phyloP scores from a whole-genome alignment of 2,329 filamentous ascomycete genomes.

The Talaromyces sp. region DNA sequence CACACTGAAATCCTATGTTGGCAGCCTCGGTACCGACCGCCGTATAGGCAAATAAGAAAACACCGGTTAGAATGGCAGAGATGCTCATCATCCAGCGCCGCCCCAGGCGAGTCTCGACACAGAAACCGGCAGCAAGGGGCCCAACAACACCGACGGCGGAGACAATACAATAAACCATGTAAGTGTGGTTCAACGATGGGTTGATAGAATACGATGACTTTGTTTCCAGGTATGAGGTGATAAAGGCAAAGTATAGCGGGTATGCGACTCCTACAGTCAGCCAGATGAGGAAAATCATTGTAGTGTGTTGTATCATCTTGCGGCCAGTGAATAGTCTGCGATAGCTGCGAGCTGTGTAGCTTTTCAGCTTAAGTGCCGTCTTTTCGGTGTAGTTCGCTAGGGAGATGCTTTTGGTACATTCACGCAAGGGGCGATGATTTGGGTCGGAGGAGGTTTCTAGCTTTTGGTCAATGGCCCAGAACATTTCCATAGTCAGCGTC shows the following conservation, averaged over 20 bases:
- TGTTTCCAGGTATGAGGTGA: conserved; percentile 43
- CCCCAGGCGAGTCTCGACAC: conserved; percentile 40
- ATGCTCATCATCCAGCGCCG: conserved; percentile 44
- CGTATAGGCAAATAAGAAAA: conserved; percentile 46
- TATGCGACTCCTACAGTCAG: conserved; percentile 45
- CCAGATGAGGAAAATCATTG: conserved; percentile 41
- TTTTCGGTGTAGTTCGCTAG: neutral
- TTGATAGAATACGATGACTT: conserved; percentile 35
- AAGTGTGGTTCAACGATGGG: conserved; percentile 21
- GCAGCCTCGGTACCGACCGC: conserved; percentile 34
- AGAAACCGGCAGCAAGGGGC: conserved; percentile 39
- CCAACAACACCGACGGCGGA: conserved; percentile 20
- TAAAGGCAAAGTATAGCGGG: conserved; percentile 45
- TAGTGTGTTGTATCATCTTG: conserved; percentile 24
- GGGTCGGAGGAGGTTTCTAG: neutral
- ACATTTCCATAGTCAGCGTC: conserved; percentile 26
- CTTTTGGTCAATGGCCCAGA: conserved; percentile 20
- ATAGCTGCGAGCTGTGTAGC: conserved; percentile 25
- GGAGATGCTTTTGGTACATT: neutral
- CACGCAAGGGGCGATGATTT: neutral
- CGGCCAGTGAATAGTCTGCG: conserved; percentile 23
- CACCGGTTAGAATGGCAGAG: conserved; percentile 42
- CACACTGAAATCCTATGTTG: conserved; percentile 30
- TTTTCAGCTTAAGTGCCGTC: neutral
- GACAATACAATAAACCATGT: neutral